These are phyloP conservation scores for Phytophthora pini DNA, from an alignment of 352 stramenopile species.

Conservation along the genomic window DNA sequence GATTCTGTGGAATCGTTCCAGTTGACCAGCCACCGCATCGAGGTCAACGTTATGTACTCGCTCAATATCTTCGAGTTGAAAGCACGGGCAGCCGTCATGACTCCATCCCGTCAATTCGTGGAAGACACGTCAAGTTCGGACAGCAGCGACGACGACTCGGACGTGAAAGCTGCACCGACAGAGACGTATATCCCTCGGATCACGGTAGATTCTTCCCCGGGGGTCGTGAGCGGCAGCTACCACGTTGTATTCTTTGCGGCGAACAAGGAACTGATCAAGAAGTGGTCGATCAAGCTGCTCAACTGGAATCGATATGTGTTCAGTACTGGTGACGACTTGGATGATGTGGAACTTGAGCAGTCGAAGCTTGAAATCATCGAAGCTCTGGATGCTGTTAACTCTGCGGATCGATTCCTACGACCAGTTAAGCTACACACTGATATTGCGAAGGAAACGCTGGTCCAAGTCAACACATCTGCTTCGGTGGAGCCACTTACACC, in stretches of 20 bases:
- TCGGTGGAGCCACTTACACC: conserved; percentile 10
- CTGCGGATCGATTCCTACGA: conserved; percentile 37
- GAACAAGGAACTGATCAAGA: conserved; percentile 54
- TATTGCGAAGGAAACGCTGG: no score
- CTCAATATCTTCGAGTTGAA: conserved; percentile 73
- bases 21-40: conserved; percentile 62
- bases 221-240: conserved; percentile 22
- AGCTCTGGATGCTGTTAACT: conserved; percentile 39
- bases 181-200: conserved; percentile 6
- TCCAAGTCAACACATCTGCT: background rate
- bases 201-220: conserved; percentile 2
- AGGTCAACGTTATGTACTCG: conserved; percentile 71
- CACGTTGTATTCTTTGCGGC: conserved; percentile 62
- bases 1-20: conserved; percentile 62
- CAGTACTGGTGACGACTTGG: conserved; percentile 9
- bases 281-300: conserved; percentile 59
- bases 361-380: conserved; percentile 41
- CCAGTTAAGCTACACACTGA: conserved; percentile 19
- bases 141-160: conserved; percentile 35
- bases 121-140: conserved; percentile 36
- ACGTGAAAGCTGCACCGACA: background rate
- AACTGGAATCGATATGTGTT: conserved; percentile 85
- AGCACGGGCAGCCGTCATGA: conserved; percentile 17
- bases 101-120: conserved; percentile 25
- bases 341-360: conserved; percentile 20